phyloP scores from a whole-genome alignment of 2,329 filamentous ascomycete species.

The Ophiostoma sp. region DNA sequence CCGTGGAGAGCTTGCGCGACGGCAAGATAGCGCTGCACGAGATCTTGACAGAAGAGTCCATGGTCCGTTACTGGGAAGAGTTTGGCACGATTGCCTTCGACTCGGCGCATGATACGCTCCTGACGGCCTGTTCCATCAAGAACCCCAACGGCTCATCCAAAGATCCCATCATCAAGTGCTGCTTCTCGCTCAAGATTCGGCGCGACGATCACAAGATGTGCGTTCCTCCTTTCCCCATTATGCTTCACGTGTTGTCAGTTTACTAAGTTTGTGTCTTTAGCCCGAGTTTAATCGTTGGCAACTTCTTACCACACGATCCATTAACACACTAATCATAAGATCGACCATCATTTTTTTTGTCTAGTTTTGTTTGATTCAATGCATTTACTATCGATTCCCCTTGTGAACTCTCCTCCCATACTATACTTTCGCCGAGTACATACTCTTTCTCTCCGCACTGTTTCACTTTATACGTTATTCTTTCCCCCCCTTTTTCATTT shows the following conservation, averaged over 20 bases:
- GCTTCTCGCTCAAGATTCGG: constrained; percentile 95
- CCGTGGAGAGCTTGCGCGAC: constrained; percentile 86
- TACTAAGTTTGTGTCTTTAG: constrained; percentile 51
- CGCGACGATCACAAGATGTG: constrained; percentile 96
- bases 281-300: constrained; percentile 91
- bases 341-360: not conserved
- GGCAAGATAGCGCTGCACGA: constrained; percentile 94
- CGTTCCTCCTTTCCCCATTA: constrained; percentile 40
- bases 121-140: constrained; percentile 91
- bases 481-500: not conserved
- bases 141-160: constrained; percentile 70
- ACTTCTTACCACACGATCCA: constrained; percentile 87
- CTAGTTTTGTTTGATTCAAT: not conserved
- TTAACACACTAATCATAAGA: constrained; percentile 16
- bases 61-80: constrained; percentile 98
- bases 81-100: constrained; percentile 98
- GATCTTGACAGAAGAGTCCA: constrained; percentile 89
- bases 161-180: constrained; percentile 80
- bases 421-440: constrained; percentile 4
- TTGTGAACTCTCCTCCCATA: not conserved
- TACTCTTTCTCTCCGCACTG: not conserved
- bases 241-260: not conserved
- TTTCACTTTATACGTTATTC: not conserved
- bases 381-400: not conserved
- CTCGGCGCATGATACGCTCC: constrained; percentile 85